Conservation (phyloP, 2,329 filamentous ascomycete genomes). For the Neofusicoccum laricinum region DNA sequence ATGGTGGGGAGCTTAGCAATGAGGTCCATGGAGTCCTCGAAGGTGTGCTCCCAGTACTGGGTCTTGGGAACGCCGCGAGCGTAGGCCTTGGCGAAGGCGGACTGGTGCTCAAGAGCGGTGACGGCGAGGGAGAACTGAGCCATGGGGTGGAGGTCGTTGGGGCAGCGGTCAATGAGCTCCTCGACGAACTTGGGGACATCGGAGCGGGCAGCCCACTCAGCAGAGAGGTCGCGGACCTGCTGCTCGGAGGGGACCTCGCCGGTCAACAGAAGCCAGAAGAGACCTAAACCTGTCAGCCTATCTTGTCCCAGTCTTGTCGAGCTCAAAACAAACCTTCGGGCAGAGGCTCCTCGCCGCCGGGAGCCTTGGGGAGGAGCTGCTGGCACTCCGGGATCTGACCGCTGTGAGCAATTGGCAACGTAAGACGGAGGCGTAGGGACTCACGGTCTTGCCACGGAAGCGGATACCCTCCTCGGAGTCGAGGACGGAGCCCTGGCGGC, state of each 20-base stretch:
- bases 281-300: constrained; percentile 54
- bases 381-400: constrained; percentile 90
- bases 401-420: constrained; percentile 24
- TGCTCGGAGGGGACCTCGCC: constrained; percentile 97
- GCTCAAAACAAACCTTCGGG: constrained; percentile 66
- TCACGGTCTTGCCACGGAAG: constrained; percentile 91
- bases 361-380: constrained; percentile 93
- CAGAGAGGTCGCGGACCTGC: constrained; percentile 96
- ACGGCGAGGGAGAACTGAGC: constrained; percentile 98
- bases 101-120: constrained; percentile 97
- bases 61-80: constrained; percentile 99
- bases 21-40: constrained; percentile 99
- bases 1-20: constrained; percentile 99
- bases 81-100: constrained; percentile 96
- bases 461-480: constrained; percentile 99
- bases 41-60: constrained; percentile 99
- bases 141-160: constrained; percentile 98
- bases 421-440: constrained; percentile 22
- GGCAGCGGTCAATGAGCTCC: constrained; percentile 99
- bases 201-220: constrained; percentile 97
- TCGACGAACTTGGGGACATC: constrained; percentile 97
- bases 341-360: constrained; percentile 93
- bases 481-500: constrained; percentile 74
- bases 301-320: too few species aligned
- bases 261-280: constrained; percentile 99